phyloP scores from a whole-genome alignment of 1,139 yeast species.

The Candida albicans region DNA sequence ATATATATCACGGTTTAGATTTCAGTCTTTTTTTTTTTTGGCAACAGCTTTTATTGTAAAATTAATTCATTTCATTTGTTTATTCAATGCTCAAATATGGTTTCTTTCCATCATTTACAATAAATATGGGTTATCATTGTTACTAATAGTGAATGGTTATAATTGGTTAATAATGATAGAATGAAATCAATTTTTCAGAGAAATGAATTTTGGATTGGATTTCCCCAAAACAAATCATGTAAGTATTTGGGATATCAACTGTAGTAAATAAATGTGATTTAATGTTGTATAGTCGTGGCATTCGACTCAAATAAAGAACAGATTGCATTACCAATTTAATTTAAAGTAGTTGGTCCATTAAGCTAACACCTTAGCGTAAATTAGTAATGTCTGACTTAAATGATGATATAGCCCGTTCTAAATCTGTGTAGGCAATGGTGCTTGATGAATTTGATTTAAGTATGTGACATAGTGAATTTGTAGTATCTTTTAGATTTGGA shows the following conservation, averaged over 20 bases:
- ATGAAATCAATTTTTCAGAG: conserved; percentile 2
- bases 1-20: background rate
- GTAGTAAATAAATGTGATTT: conserved; percentile 4
- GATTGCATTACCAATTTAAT: too few species aligned
- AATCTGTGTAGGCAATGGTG: too few species aligned
- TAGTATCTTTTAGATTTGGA: too few species aligned
- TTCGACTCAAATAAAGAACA: too few species aligned
- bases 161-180: conserved; percentile 1
- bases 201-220: conserved; percentile 9
- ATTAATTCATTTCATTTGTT: conserved; percentile 7
- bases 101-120: conserved; percentile 8
- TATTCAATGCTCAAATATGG: conserved; percentile 5
- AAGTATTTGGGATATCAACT: conserved; percentile 11
- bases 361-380: too few species aligned
- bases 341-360: too few species aligned
- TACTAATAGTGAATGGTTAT: conserved; percentile 1
- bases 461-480: too few species aligned
- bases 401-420: too few species aligned
- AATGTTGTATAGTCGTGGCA: too few species aligned
- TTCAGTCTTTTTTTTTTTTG: background rate
- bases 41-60: too few species aligned
- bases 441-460: too few species aligned
- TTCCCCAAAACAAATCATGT: conserved; percentile 9
- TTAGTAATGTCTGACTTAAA: too few species aligned
- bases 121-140: conserved; percentile 1